phyloP scores from a whole-genome alignment of 208 protist species.

The Trypanosoma congolense region DNA sequence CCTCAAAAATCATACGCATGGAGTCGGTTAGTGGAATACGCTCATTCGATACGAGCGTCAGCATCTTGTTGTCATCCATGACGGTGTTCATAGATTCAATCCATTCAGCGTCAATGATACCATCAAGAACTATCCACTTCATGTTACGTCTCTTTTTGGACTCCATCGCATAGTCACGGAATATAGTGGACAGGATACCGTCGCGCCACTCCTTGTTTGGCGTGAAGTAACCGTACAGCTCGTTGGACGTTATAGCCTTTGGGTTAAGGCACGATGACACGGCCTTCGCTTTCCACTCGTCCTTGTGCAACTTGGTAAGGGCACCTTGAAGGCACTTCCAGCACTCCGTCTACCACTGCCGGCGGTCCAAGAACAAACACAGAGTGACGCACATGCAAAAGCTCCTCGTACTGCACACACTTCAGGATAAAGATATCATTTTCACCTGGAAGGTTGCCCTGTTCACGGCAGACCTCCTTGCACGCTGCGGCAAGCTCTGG shows the following conservation, averaged over 20 bases:
- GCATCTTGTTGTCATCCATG: constrained; percentile 99
- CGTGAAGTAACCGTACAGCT: constrained; percentile 98
- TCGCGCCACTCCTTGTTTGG: constrained; percentile 97
- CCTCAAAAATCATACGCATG: constrained; percentile 98
- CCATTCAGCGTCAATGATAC: constrained; percentile 98
- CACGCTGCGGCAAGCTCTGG: constrained; percentile 88
- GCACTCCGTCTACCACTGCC: constrained; percentile 94
- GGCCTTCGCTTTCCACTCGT: constrained; percentile 91
- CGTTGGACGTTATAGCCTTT: constrained; percentile 97
- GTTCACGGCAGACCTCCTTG: constrained; percentile 86
- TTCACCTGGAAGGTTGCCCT: constrained; percentile 91
- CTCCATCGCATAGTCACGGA: constrained; percentile 94
- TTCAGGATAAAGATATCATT: constrained; percentile 98
- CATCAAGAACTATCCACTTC: constrained; percentile 98
- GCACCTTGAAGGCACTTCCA: constrained; percentile 95
- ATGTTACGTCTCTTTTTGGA: constrained; percentile 93
- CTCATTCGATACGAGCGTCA: constrained; percentile 98
- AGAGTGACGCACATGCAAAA: constrained; percentile 98
- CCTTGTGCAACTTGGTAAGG: constrained; percentile 85
- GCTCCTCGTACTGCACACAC: constrained; percentile 97
- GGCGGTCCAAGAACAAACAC: constrained; percentile 97
- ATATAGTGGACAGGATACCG: constrained; percentile 92
- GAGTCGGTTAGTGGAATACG: constrained; percentile 96
- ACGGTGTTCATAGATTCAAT: constrained; percentile 99
- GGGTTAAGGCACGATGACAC: constrained; percentile 93